Evolutionary conservation across 768 basidiomycete species (phyloP), one percentile per base, ranked within the genome.

Genomic region (Candolleomyces efflorescens): DNA sequence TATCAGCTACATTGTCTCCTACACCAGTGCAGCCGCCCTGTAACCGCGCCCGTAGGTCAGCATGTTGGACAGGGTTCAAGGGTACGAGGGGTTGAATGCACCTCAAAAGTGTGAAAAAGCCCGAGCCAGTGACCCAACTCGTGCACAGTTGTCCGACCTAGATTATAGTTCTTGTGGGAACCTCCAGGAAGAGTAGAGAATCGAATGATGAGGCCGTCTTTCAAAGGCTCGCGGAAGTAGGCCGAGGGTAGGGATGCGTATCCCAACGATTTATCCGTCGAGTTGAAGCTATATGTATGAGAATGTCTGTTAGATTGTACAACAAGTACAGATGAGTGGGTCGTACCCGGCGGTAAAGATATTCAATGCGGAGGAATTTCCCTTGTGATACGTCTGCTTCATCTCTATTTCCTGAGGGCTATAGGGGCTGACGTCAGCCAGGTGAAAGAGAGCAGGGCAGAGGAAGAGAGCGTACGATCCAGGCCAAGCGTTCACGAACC

Each of bases 81-180:
- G 20, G 17, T 20, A 12, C 13, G n/a, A 22, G 51, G 39, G 38
- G 17, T 20, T 17, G 15, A 12, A 36, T 47, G 10, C 47, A 65
- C 72, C 66, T 78, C 71, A 69, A 80, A 81, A 27, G 79, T 79
- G 63, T 81, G 79, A 58, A 75, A 75, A 2, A 80, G 69, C 18
- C 79, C 79, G 46, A 78, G 63, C 79, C 80, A 82, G 63, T 81
- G 79, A 3, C 80, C 77, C 9, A 72, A 71, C 63, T 82, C 80
- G 63, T 82, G 81, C 12, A 74, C 75, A n/a, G 78, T 61, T 2
- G 79, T 82, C 59, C 73, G 65, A 3, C 73, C 75, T 64, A 74
- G 67, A 64, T 83, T 74, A 61, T 77, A 81, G 64, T 73, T 68
- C 11, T 55, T 41, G 39, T 73, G 70, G 48, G 68, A 63, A 23